A percentile compares a stretch with the other conserved stretches of the same genome.
These are phyloP conservation scores for Lachnellula subtilissima DNA, from an alignment of 2,329 filamentous ascomycete species.

Conservation along the genomic window DNA sequence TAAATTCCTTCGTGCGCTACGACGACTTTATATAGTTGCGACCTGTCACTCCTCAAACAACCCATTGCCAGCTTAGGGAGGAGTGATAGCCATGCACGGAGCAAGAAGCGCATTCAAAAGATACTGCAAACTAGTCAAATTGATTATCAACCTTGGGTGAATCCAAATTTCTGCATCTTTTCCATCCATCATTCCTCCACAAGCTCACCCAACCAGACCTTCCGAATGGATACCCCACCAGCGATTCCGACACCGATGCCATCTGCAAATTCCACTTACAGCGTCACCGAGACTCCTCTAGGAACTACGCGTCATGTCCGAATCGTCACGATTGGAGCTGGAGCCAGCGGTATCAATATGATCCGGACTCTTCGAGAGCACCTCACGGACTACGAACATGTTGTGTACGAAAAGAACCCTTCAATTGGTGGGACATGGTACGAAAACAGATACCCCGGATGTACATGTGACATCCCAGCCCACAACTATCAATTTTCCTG, in stretches of 20 bases:
- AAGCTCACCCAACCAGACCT: not conserved
- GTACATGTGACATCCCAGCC: constrained; percentile 48
- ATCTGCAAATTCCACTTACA: not conserved
- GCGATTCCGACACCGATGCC: not conserved
- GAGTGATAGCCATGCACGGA: no score
- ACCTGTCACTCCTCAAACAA: not conserved
- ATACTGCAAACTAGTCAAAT: not conserved
- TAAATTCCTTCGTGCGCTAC: no score
- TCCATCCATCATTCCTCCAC: not conserved
- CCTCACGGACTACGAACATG: constrained; percentile 40
- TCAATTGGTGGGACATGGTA: constrained; percentile 55
- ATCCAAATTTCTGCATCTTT: not conserved
- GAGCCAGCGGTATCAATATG: constrained; percentile 42
- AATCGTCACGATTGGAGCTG: constrained; percentile 42
- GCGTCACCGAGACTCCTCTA: constrained; percentile 6
- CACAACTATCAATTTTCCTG: constrained; percentile 62
- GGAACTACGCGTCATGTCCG: constrained; percentile 12
- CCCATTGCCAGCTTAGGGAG: not conserved
- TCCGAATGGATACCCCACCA: not conserved
- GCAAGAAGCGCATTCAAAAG: no score
- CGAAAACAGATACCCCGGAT: constrained; percentile 55
- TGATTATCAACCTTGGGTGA: not conserved
- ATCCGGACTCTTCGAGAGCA: constrained; percentile 43
- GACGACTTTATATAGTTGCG: not conserved
- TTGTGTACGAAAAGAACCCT: constrained; percentile 53